Conservation (phyloP, 2,329 filamentous ascomycete genomes). For the Diplocarpon rosae region DNA sequence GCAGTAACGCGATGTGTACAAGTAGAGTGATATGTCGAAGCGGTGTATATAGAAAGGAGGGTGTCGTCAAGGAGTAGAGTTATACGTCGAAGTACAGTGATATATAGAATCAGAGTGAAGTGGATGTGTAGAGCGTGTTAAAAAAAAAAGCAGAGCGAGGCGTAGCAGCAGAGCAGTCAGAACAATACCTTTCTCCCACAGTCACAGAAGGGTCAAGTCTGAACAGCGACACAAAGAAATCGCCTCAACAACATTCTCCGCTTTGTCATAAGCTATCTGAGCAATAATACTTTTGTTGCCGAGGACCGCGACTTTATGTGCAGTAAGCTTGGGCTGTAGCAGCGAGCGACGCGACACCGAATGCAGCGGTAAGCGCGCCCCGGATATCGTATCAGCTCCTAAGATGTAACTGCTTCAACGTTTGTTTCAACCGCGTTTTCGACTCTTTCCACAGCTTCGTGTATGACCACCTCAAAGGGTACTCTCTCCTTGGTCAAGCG, state of each 20-base stretch:
- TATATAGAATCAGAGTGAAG: too few relatives aligned
- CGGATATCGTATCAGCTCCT: conserved; percentile 3
- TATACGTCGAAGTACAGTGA: too few relatives aligned
- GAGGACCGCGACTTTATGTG: conserved; percentile 17
- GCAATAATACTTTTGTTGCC: conserved; percentile 17
- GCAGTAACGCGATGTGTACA: too few relatives aligned
- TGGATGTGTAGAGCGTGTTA: too few relatives aligned
- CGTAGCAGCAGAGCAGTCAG: too few relatives aligned
- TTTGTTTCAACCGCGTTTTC: conserved; percentile 13
- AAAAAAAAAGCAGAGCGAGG: too few relatives aligned
- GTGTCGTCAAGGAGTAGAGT: too few relatives aligned
- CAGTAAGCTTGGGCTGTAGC: conserved; percentile 19
- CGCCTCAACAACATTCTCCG: conserved; percentile 15
- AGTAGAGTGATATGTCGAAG: too few relatives aligned
- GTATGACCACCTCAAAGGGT: conserved; percentile 12
- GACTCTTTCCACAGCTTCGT: conserved; percentile 16
- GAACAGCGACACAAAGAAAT: conserved; percentile 16
- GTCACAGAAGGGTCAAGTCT: too few relatives aligned
- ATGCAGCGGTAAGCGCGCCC: conserved; percentile 18
- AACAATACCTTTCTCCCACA: too few relatives aligned
- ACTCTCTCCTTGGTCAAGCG: conserved; percentile 10
- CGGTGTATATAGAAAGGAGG: too few relatives aligned
- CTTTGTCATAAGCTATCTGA: conserved; percentile 14
- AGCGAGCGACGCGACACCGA: conserved; percentile 20
- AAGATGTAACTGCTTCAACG: too few relatives aligned